Evolutionary conservation across 805 yeast genomes (phyloP).

Genomic region (Wickerhamiella azymoides): DNA sequence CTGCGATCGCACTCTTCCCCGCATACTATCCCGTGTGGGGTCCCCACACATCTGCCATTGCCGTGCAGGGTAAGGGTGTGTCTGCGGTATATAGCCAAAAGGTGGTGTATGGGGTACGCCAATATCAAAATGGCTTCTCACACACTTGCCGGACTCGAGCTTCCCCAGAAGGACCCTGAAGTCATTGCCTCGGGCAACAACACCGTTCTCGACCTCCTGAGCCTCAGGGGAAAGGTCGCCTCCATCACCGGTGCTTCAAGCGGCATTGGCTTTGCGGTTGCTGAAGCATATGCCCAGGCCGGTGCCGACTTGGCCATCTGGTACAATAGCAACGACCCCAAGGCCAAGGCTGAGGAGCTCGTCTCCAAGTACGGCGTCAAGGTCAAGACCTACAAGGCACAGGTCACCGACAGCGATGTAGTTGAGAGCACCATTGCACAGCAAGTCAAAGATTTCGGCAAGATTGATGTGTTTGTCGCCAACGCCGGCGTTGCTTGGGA

Average conservation of each 20-base stretch:
- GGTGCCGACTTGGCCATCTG: conserved; percentile 73
- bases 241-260: conserved; percentile 75
- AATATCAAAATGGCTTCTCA: background rate
- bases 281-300: conserved; percentile 74
- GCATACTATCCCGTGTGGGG: no score
- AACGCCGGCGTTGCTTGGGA: conserved; percentile 89
- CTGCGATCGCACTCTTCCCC: no score
- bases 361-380: conserved; percentile 45
- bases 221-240: conserved; percentile 54
- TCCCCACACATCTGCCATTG: no score
- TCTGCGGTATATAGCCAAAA: no score
- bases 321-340: conserved; percentile 48
- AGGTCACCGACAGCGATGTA: conserved; percentile 35
- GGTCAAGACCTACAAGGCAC: conserved; percentile 51
- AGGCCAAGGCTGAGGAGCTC: conserved; percentile 43
- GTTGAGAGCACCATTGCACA: conserved; percentile 38
- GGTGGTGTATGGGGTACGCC: no score
- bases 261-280: conserved; percentile 74
- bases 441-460: conserved; percentile 58
- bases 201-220: conserved; percentile 18
- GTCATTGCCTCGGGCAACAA: conserved; percentile 11
- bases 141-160: conserved; percentile 9
- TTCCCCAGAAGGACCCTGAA: conserved; percentile 17
- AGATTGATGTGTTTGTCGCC: conserved; percentile 72
- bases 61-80: no score